Base-by-base conservation (phyloP, 768 basidiomycete species). In the Pleurotus sapidus region DNA sequence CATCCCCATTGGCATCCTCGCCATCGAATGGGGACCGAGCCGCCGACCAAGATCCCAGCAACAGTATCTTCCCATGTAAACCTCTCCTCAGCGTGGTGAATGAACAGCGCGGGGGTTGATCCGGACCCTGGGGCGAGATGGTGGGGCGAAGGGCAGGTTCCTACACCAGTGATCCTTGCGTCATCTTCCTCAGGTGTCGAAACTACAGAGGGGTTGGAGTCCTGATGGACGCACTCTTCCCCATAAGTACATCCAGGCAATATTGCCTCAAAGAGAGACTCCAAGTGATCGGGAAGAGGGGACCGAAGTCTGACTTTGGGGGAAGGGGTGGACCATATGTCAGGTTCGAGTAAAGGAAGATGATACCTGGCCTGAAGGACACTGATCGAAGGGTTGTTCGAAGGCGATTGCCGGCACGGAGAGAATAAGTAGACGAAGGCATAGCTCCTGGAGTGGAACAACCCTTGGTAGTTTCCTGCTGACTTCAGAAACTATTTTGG, bases 1-100 rank as follows among this genome's bases (percentile, higher is more conserved):
- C 89, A 91, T 0, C 83, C 83, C 49, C 57, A 61, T n/a, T 70
- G 65, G 67, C 89, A 92, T 0, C 89, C 89, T 25, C 87, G 72
- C 88, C 89, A 91, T 51, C 74, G 68, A 27, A 91, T 59, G 18
- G 88, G 85, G 4, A 87, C 84, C 11, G 64, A 61, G 6, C 77
- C 83, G 17, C 83, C 82, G 0, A 87, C 71, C n/a, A 71, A 66
- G 20, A 77, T 73, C 5, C 82, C 81, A 0, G 81, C 84, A 24
- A 88, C 70, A 11, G 57, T 69, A 5, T 65, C 70, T 64, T 86
- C 86, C 89, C 89, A 91, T 3, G 84, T 82, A 58, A 76, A 81
- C 56, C 86, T 73, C 68, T 87, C 82, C 63, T 88, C 87, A 3
- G 78, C 79, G 46, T 80, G 84, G 20, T 62, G 69, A 5, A 87